phyloP scores from a whole-genome alignment of 1,284 basidiomycete species.

The Leccinum proliferum region DNA sequence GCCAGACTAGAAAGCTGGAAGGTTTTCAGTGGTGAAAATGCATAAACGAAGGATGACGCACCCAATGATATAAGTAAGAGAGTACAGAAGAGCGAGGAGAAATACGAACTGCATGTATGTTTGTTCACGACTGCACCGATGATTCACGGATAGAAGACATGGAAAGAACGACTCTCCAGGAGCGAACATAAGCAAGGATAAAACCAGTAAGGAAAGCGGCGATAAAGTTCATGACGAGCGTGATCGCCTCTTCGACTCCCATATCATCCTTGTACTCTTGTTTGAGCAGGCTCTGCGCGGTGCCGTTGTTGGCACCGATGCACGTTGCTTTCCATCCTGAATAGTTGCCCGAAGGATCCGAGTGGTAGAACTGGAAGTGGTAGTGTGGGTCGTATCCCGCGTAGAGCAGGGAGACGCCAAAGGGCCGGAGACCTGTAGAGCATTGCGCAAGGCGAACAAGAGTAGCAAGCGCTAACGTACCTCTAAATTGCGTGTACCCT shows the following conservation, averaged over 20 bases:
- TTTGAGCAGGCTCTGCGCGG: slow-evolving; percentile 90
- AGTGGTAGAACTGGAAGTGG: slow-evolving; percentile 97
- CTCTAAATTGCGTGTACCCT: slow-evolving; percentile 97
- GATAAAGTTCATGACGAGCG: too few relatives aligned
- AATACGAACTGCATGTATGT: too few relatives aligned
- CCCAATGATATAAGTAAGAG: slow-evolving; percentile 32
- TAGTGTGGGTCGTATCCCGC: slow-evolving; percentile 97
- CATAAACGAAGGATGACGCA: slow-evolving; percentile 18
- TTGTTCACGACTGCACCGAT: too few relatives aligned
- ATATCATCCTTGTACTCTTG: slow-evolving; percentile 99
- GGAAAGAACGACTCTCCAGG: too few relatives aligned
- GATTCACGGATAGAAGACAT: too few relatives aligned
- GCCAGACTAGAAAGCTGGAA: slow-evolving; percentile 69
- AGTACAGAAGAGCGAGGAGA: too few relatives aligned
- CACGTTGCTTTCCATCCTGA: slow-evolving; percentile 99
- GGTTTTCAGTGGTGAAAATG: neutral
- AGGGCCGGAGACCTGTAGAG: slow-evolving; percentile 82
- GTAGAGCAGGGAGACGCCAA: slow-evolving; percentile 95
- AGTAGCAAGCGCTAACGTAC: slow-evolving; percentile 36
- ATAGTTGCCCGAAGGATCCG: slow-evolving; percentile 98
- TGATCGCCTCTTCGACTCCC: slow-evolving; percentile 77
- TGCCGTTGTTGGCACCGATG: slow-evolving; percentile 96
- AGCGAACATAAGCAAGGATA: too few relatives aligned
- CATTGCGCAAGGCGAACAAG: neutral
- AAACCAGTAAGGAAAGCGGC: too few relatives aligned